Evolutionary conservation across 2,329 filamentous ascomycete genomes (phyloP).

Genomic region (Colletotrichum sp.): DNA sequence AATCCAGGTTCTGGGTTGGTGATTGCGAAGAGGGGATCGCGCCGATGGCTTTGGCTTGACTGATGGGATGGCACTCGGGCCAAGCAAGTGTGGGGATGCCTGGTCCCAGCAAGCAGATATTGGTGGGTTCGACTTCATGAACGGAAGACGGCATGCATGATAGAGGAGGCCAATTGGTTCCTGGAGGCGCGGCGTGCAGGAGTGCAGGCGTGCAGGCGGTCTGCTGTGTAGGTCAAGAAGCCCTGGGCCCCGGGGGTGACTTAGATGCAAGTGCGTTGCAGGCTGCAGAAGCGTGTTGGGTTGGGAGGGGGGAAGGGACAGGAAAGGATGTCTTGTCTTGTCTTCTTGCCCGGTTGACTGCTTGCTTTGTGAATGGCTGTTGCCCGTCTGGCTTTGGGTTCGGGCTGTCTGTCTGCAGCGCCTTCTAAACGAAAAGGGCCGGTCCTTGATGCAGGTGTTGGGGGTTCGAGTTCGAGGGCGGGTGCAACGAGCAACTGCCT

Average conservation of each 20-base stretch:
- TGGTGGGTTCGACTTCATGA: constrained; percentile 43
- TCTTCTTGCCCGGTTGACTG: neutral
- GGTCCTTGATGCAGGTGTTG: constrained; percentile 7
- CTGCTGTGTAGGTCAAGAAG: constrained; percentile 37
- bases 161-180: constrained; percentile 44
- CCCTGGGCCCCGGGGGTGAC: constrained; percentile 32
- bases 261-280: constrained; percentile 26
- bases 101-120: constrained; percentile 32
- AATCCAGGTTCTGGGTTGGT: constrained; percentile 11
- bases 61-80: constrained; percentile 22
- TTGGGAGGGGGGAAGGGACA: constrained; percentile 28
- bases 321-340: neutral
- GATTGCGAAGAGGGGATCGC: constrained; percentile 13
- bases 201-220: constrained; percentile 30
- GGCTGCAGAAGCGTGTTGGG: constrained; percentile 23
- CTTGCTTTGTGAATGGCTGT: neutral
- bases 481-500: constrained; percentile 12
- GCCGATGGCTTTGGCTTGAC: constrained; percentile 8
- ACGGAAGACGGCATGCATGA: constrained; percentile 54
- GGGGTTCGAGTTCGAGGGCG: neutral
- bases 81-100: constrained; percentile 32
- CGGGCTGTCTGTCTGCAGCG: constrained; percentile 5
- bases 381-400: constrained; percentile 25
- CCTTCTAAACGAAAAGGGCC: constrained; percentile 11
- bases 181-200: constrained; percentile 29